Conservation (phyloP, 2,329 filamentous ascomycete species). For the Sphaerulina vaccinii region DNA sequence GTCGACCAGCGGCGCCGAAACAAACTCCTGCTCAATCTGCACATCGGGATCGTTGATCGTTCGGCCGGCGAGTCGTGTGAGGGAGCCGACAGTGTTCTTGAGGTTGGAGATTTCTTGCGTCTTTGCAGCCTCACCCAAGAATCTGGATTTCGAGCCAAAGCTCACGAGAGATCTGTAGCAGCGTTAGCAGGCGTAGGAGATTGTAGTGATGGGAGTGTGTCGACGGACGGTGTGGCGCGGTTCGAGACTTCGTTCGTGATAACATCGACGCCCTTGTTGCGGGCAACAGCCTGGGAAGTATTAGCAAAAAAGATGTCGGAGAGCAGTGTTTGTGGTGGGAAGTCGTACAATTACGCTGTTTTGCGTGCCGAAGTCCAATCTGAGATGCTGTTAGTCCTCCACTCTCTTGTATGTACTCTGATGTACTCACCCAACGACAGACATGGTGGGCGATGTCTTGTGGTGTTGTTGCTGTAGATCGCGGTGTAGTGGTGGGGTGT, state of each 20-base stretch:
- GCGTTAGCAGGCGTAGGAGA: conserved; percentile 21
- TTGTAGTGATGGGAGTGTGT: conserved; percentile 52
- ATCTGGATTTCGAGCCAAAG: conserved; percentile 90
- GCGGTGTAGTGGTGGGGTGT: not conserved
- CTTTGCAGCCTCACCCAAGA: conserved; percentile 92
- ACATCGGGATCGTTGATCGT: conserved; percentile 86
- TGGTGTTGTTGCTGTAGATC: too few species aligned
- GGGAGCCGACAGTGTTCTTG: conserved; percentile 93
- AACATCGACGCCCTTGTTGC: conserved; percentile 98
- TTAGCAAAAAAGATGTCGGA: conserved; percentile 17
- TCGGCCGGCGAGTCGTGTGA: conserved; percentile 91
- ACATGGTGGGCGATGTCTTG: conserved; percentile 8
- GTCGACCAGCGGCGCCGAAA: conserved; percentile 82
- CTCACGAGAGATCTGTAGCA: conserved; percentile 77
- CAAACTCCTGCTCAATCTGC: conserved; percentile 85
- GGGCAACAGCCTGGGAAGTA: conserved; percentile 82
- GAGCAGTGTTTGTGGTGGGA: not conserved
- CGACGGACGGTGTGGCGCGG: conserved; percentile 89
- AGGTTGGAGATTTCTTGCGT: conserved; percentile 99
- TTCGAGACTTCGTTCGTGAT: conserved; percentile 99
- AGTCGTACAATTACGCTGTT: conserved; percentile 75
- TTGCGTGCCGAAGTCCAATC: conserved; percentile 88
- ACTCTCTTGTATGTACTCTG: not conserved
- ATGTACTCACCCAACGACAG: conserved; percentile 16
- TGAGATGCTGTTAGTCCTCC: conserved; percentile 12